Conservation (phyloP, 148 eudicot genomes). For the Polygonum aviculare region DNA sequence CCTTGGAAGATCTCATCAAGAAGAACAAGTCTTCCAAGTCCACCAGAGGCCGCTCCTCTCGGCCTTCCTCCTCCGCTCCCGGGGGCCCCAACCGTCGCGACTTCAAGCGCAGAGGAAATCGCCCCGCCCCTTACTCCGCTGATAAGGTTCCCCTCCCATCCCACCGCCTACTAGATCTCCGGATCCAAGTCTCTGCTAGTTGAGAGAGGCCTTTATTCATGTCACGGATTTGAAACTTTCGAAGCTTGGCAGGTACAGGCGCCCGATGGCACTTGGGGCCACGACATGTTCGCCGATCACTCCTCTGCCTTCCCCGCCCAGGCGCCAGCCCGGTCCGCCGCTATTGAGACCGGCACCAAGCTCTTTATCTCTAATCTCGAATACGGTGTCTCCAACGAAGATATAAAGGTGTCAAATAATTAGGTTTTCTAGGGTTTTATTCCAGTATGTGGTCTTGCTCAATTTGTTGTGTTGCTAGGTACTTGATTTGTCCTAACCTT, state of each 20-base stretch:
- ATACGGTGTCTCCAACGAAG: slow-evolving; percentile 85
- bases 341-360: slow-evolving; percentile 89
- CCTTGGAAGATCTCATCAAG: slow-evolving; percentile 89
- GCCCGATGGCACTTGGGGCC: slow-evolving; percentile 64
- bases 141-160: slow-evolving; percentile 32
- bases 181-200: neutral
- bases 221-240: slow-evolving; percentile 2
- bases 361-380: slow-evolving; percentile 84
- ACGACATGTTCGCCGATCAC: slow-evolving; percentile 58
- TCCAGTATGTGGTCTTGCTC: neutral
- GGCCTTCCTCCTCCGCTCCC: slow-evolving; percentile 15
- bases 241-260: slow-evolving; percentile 32
- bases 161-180: slow-evolving; percentile 1
- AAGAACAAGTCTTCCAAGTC: slow-evolving; percentile 53
- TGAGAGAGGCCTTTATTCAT: neutral
- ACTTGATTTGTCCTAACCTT: neutral
- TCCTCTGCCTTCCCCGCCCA: slow-evolving; percentile 16
- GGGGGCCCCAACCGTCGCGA: slow-evolving; percentile 65
- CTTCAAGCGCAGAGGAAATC: slow-evolving; percentile 47
- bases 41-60: slow-evolving; percentile 39
- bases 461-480: neutral
- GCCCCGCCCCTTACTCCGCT: slow-evolving; percentile 53
- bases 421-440: too few species aligned
- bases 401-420: slow-evolving; percentile 52
- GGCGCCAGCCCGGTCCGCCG: slow-evolving; percentile 2